A percentile compares a stretch with the other conserved stretches of the same genome.
Evolutionary conservation across 305 asterid genomes (phyloP).

Genomic region (Solanum chacoense): DNA sequence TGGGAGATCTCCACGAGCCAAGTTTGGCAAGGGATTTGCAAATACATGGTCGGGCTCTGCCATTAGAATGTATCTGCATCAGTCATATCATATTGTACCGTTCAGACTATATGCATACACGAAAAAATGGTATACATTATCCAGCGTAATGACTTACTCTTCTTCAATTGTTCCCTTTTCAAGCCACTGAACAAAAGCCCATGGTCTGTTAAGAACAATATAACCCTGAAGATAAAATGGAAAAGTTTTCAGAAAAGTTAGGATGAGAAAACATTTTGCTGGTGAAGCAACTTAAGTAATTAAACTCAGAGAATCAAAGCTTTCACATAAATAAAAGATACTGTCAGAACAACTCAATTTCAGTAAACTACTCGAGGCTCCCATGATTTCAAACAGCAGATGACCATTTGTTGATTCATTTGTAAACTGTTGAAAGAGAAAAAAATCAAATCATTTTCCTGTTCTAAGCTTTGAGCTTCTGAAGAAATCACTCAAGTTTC

Average conservation of each 20-base stretch:
- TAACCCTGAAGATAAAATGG: conserved; percentile 51
- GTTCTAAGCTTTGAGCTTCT: not conserved
- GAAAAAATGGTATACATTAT: conserved; percentile 11
- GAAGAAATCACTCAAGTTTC: not conserved
- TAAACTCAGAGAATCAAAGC: not conserved
- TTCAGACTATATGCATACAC: conserved; percentile 20
- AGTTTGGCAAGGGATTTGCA: conserved; percentile 89
- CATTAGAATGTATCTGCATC: conserved; percentile 93
- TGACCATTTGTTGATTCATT: not conserved
- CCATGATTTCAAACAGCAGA: not conserved
- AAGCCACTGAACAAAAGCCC: conserved; percentile 99
- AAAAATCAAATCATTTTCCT: not conserved
- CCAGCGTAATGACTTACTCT: conserved; percentile 60
- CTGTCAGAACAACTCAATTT: not conserved
- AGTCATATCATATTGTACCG: conserved; percentile 22
- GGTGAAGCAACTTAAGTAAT: not conserved
- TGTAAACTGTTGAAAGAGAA: not conserved
- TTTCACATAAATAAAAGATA: not conserved
- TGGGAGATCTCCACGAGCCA: conserved; percentile 72
- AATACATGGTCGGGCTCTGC: conserved; percentile 96
- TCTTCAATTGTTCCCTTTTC: conserved; percentile 84
- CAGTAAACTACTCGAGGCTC: not conserved
- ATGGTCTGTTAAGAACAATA: conserved; percentile 83
- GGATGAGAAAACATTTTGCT: not conserved
- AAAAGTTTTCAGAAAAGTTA: not conserved